phyloP scores from a whole-genome alignment of 1,284 basidiomycete species.

The Stygiomarasmius scandens region DNA sequence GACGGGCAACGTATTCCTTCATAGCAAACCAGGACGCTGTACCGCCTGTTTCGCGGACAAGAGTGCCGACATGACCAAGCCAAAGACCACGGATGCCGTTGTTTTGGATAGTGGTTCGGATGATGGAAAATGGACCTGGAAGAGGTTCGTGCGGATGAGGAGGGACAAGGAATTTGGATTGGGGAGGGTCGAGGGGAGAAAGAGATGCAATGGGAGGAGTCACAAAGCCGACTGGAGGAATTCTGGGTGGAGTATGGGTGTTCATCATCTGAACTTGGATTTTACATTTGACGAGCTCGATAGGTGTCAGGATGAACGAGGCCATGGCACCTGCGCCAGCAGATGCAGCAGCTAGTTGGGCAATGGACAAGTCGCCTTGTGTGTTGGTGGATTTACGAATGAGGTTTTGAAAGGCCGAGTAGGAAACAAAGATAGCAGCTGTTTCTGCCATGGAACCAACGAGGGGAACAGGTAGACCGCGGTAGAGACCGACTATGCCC shows the following conservation, averaged over 20 bases:
- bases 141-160: conserved; percentile 29
- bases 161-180: conserved; percentile 1
- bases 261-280: conserved; percentile 88
- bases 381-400: conserved; percentile 47
- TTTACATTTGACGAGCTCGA: conserved; percentile 91
- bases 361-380: conserved; percentile 49
- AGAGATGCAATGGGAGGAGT: conserved; percentile 15
- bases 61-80: conserved; percentile 85
- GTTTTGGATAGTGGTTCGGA: conserved; percentile 63
- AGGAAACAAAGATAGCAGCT: conserved; percentile 83
- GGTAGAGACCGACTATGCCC: conserved; percentile 78
- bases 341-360: conserved; percentile 75
- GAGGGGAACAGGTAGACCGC: conserved; percentile 86
- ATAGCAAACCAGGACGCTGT: conserved; percentile 86
- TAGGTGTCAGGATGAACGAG: conserved; percentile 86
- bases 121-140: conserved; percentile 72
- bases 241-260: conserved; percentile 18
- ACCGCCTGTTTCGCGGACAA: conserved; percentile 88
- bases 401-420: conserved; percentile 76
- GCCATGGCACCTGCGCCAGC: conserved; percentile 83
- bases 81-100: conserved; percentile 81
- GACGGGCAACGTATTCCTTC: conserved; percentile 74
- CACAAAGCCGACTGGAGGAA: conserved; percentile 13
- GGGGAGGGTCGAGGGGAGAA: conserved; percentile 24
- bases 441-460: conserved; percentile 92